Evolutionary conservation across 306 rosid genomes (phyloP).

Genomic region (Quercus dentata): DNA sequence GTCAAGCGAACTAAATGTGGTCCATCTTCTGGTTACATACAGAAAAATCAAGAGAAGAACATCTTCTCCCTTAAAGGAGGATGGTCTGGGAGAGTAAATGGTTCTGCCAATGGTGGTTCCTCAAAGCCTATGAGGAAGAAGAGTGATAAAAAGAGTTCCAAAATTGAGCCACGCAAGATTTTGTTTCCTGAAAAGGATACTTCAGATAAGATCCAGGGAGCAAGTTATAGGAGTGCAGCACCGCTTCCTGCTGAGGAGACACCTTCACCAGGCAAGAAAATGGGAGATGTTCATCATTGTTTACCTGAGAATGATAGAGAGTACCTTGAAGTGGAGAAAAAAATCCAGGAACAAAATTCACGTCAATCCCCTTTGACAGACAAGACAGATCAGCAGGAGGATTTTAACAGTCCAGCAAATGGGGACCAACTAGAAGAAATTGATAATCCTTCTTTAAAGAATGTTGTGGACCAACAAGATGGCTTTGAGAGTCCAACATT

Average conservation of each 20-base stretch:
- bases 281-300: conserved; percentile 24
- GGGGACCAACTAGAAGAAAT: conserved; percentile 36
- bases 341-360: conserved; percentile 33
- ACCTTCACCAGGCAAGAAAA: conserved; percentile 33
- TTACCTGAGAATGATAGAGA: conserved; percentile 37
- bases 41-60: conserved; percentile 40
- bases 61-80: conserved; percentile 40
- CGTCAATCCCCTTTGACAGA: conserved; percentile 34
- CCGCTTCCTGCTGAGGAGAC: conserved; percentile 24
- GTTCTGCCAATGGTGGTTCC: conserved; percentile 39
- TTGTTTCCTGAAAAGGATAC: conserved; percentile 35
- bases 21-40: conserved; percentile 28
- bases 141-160: conserved; percentile 30
- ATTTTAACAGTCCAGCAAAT: conserved; percentile 34
- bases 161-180: conserved; percentile 30
- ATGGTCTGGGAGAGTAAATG: conserved; percentile 27
- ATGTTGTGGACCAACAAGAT: conserved; percentile 42
- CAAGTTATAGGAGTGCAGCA: conserved; percentile 38
- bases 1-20: conserved; percentile 34
- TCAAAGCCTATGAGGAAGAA: conserved; percentile 39
- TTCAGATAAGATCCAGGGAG: conserved; percentile 29
- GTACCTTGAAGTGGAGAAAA: conserved; percentile 24
- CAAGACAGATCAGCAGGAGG: conserved; percentile 27
- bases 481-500: conserved; percentile 58
- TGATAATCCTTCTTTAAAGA: conserved; percentile 30